Conservation (phyloP, 2,329 filamentous ascomycete genomes). For the Claviceps purpurea region DNA sequence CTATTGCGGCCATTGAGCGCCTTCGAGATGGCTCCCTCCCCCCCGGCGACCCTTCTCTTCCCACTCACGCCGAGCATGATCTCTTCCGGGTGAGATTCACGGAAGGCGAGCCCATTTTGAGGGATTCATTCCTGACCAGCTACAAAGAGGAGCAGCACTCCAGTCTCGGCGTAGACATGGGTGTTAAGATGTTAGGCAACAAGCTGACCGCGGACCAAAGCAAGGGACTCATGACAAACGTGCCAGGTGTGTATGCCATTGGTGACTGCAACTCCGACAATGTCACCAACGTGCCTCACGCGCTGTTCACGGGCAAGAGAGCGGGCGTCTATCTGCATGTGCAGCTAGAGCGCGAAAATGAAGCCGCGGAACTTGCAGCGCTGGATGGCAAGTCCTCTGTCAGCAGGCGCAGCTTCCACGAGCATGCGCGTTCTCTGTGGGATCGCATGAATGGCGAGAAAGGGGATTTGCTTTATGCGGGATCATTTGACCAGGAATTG, state of each 20-base stretch:
- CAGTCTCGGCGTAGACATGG: slow-evolving; percentile 30
- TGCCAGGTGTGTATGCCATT: slow-evolving; percentile 41
- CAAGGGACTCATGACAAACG: slow-evolving; percentile 35
- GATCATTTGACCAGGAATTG: slow-evolving; percentile 9
- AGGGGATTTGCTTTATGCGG: slow-evolving; percentile 31
- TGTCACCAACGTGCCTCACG: slow-evolving; percentile 48
- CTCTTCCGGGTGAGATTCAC: slow-evolving; percentile 40
- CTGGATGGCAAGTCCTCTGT: slow-evolving; percentile 8
- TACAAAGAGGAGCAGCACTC: slow-evolving; percentile 35
- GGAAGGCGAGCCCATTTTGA: slow-evolving; percentile 28
- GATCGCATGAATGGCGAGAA: slow-evolving; percentile 28
- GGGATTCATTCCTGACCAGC: slow-evolving; percentile 38
- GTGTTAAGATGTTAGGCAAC: slow-evolving; percentile 29
- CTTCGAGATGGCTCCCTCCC: slow-evolving; percentile 26
- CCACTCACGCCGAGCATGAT: slow-evolving; percentile 35
- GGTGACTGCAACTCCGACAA: slow-evolving; percentile 48
- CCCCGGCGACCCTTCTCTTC: slow-evolving; percentile 25
- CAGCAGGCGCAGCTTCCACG: slow-evolving; percentile 17
- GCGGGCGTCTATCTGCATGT: slow-evolving; percentile 44
- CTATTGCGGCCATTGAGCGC: slow-evolving; percentile 34
- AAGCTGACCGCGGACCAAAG: slow-evolving; percentile 28
- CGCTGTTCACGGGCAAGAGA: slow-evolving; percentile 44
- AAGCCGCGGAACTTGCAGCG: slow-evolving; percentile 18
- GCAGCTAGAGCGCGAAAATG: slow-evolving; percentile 27
- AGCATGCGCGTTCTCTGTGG: slow-evolving; percentile 30